Evolutionary conservation across 176 grass and related monocot genomes (phyloP).

Genomic region (Oryza rufipogon): DNA sequence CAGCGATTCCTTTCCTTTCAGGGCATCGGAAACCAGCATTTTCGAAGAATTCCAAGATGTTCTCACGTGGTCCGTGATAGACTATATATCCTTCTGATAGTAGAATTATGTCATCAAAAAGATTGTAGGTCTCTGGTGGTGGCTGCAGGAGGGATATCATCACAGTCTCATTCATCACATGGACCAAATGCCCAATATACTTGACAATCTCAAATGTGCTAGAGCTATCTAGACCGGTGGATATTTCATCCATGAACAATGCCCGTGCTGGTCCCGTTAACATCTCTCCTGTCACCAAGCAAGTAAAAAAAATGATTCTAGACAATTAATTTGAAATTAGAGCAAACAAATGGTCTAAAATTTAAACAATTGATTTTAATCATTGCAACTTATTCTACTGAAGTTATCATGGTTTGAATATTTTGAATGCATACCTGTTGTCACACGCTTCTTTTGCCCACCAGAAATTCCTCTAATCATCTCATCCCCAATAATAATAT

Average conservation of each 20-base stretch:
- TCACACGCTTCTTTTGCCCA: conserved; percentile 72
- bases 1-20: conserved; percentile 63
- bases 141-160: conserved; percentile 77
- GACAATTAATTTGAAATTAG: background rate
- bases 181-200: conserved; percentile 62
- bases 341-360: background rate
- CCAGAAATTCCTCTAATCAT: conserved; percentile 86
- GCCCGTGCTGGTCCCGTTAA: conserved; percentile 68
- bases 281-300: conserved; percentile 59
- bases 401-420: background rate
- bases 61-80: conserved; percentile 68
- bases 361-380: background rate
- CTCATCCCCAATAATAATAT: conserved; percentile 65
- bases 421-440: conserved; percentile 54
- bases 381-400: background rate
- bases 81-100: conserved; percentile 70
- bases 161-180: conserved; percentile 68
- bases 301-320: background rate
- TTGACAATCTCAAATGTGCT: conserved; percentile 78
- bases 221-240: conserved; percentile 75
- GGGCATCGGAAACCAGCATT: conserved; percentile 61
- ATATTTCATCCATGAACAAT: conserved; percentile 86
- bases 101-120: conserved; percentile 73
- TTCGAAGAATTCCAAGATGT: conserved; percentile 65
- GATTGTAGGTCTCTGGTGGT: conserved; percentile 74